These are phyloP conservation scores for Neurospora sp. DNA, from an alignment of 495 filamentous ascomycete species.

Conservation along the genomic window DNA sequence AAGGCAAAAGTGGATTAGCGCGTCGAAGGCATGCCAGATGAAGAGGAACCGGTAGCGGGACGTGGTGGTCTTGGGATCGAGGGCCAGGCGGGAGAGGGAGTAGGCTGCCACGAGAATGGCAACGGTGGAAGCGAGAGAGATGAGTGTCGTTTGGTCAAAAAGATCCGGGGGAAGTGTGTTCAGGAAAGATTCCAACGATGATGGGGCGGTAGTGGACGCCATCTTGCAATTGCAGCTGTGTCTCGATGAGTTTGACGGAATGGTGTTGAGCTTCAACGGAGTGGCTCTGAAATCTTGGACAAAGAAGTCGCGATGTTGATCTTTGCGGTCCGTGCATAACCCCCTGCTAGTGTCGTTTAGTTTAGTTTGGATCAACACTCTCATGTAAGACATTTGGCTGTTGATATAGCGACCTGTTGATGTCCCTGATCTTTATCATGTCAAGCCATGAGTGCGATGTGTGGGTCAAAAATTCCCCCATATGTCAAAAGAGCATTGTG, in stretches of 20 bases:
- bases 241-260: background rate
- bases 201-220: conserved; percentile 9
- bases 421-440: background rate
- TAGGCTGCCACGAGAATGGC: conserved; percentile 39
- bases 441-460: background rate
- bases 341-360: background rate
- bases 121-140: conserved; percentile 41
- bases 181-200: background rate
- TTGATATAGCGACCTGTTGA: background rate
- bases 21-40: conserved; percentile 92
- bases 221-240: conserved; percentile 1
- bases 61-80: conserved; percentile 25
- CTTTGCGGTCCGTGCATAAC: background rate
- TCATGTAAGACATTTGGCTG: background rate
- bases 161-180: conserved; percentile 29
- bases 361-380: background rate
- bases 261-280: background rate
- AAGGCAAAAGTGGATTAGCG: conserved; percentile 77
- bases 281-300: background rate
- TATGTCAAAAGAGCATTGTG: background rate
- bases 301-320: background rate
- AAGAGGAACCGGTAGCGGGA: conserved; percentile 57
- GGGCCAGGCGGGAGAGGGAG: conserved; percentile 30
- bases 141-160: conserved; percentile 43
- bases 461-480: background rate